phyloP scores from a whole-genome alignment of 2,329 filamentous ascomycete species.

The Alternaria sp. region DNA sequence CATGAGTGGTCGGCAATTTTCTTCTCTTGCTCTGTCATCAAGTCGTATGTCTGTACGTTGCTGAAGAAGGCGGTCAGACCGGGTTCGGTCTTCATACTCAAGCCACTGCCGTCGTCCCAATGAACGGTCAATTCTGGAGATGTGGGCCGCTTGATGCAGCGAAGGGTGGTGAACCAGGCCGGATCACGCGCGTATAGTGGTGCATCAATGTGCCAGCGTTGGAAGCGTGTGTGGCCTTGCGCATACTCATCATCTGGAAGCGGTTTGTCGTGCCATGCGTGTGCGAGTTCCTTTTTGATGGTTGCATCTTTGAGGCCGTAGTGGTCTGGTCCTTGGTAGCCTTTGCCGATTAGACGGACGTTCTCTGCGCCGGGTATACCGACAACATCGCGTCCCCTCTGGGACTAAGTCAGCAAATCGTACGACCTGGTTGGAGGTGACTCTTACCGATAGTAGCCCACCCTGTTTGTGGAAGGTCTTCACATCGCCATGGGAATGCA shows the following conservation, averaged over 20 bases:
- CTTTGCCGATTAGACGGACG: conserved; percentile 55
- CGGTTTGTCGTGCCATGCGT: conserved; percentile 49
- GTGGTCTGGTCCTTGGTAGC: conserved; percentile 54
- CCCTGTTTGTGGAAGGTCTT: conserved; percentile 52
- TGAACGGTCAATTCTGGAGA: conserved; percentile 47
- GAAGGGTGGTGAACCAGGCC: conserved; percentile 53
- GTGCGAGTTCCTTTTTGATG: conserved; percentile 34
- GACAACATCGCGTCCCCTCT: conserved; percentile 1
- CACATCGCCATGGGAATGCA: conserved; percentile 54
- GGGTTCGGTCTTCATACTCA: conserved; percentile 53
- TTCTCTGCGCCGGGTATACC: conserved; percentile 53
- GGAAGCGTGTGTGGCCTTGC: conserved; percentile 54
- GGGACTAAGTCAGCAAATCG: accelerated
- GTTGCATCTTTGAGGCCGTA: conserved; percentile 52
- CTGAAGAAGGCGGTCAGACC: conserved; percentile 55
- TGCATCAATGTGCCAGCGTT: conserved; percentile 59
- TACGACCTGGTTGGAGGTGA: background rate
- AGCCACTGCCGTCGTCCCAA: conserved; percentile 54
- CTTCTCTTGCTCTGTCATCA: conserved; percentile 54
- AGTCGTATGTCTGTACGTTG: conserved; percentile 51
- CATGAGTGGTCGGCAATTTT: conserved; percentile 53
- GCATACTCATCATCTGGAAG: conserved; percentile 57
- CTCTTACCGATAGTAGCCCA: conserved; percentile 49
- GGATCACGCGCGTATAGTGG: conserved; percentile 53
- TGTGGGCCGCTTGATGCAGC: conserved; percentile 49